Base-by-base conservation (phyloP, 2,329 filamentous ascomycete genomes). In the Cladosporium halotolerans region DNA sequence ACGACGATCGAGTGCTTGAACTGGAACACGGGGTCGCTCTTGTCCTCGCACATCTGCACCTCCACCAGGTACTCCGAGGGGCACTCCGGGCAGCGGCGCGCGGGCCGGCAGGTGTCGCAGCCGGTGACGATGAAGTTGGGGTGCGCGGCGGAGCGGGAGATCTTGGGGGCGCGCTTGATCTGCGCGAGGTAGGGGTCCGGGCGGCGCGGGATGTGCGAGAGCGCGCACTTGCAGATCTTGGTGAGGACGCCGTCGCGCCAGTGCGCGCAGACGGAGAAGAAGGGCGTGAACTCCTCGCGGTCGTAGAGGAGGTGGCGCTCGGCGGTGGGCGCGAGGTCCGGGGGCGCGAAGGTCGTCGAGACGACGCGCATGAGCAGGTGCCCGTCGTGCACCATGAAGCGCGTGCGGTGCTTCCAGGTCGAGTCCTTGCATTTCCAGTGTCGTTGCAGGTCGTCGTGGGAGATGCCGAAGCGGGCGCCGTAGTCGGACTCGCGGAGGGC, bases 51-150 rank as follows among this genome's bases (percentile, higher is more conserved):
- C 55, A 84, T 69, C 56, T 79, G 81, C 6, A 84, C 64, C 63
- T 84, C 81, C 45, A 83, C 72, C 9, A 84, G 67, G 56, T 84
- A 84, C 61, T 85, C 81, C 0, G 79, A 79, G 1, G 81, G 80
- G 63, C 81, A 85, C 50, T 80, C 75, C 0, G 81, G 79, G 64
- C 81, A 85, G 32, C 81, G 71, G 3, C 81, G 73, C 71, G 82
- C 81, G 3, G 81, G 80, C 7, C 76, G 70, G 62, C 81, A 85
- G 13, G 73, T 68, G 1, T 73, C 72, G 62, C 81, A 85, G 6
- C 80, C 70, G 1, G 68, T 72, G 9, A 79, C 71, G 38, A 81
- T 74, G 32, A 73, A 67, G 50, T 75, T 72, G 0, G 69, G 68
- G 18, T 69, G 66, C 34, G 71, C 73, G 58, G 56, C 55, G 13